Percentiles rank a stretch among this genome's conserved stretches.
These are phyloP conservation scores for Pontederia crassipes DNA, from an alignment of 176 grass and related monocot genomes.

Conservation along the genomic window DNA sequence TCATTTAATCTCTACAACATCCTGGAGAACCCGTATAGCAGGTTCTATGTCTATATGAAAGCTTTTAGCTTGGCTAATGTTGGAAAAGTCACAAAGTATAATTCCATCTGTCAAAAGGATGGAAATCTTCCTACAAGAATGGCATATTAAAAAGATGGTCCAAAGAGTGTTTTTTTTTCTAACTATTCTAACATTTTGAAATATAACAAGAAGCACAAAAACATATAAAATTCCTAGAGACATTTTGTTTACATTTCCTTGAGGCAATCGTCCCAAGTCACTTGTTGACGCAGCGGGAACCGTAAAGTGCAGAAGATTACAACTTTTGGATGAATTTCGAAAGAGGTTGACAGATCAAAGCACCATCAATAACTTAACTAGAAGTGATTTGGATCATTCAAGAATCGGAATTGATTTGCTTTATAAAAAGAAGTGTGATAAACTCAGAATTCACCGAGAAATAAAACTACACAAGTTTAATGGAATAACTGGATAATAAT, in stretches of 20 bases:
- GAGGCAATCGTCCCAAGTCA: not conserved
- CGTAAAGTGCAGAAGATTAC: no score
- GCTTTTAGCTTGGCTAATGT: slow-evolving; percentile 48
- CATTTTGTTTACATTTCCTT: not conserved
- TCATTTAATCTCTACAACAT: slow-evolving; percentile 81
- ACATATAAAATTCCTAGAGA: no score
- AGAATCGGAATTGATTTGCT: no score
- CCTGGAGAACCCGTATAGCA: slow-evolving; percentile 44
- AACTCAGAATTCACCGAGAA: no score
- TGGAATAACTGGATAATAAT: no score
- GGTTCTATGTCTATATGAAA: slow-evolving; percentile 64
- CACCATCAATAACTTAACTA: no score
- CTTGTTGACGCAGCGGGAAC: no score
- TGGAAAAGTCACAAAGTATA: slow-evolving; percentile 54
- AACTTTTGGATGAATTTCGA: no score
- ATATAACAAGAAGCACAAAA: slow-evolving; percentile 52
- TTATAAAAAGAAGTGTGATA: no score
- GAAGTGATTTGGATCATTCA: no score
- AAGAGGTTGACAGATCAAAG: no score
- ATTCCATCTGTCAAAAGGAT: slow-evolving; percentile 77
- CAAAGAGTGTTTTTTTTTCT: slow-evolving; percentile 55
- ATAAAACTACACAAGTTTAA: no score
- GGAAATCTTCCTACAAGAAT: slow-evolving; percentile 51
- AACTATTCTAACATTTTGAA: slow-evolving; percentile 47
- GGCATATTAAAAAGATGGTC: slow-evolving; percentile 59